Conservation (phyloP, 2,329 filamentous ascomycete genomes). For the Pseudocercospora pini-densiflorae region DNA sequence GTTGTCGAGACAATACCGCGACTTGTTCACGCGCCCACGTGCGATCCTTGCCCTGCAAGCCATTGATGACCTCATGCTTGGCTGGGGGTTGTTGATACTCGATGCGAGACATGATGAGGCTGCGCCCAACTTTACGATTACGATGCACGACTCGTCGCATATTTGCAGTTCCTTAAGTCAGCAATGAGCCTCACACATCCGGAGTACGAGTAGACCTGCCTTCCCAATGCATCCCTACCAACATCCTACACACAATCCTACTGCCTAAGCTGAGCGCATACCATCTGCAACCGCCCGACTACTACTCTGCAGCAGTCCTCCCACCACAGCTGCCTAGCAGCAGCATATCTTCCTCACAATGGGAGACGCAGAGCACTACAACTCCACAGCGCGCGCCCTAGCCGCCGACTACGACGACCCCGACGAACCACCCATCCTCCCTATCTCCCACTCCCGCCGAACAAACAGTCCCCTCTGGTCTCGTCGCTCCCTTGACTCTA, state of each 20-base stretch:
- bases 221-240: slow-evolving; percentile 12
- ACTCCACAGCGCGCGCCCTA: slow-evolving; percentile 57
- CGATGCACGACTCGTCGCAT: neutral
- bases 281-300: slow-evolving; percentile 3
- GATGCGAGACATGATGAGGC: neutral
- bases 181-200: neutral
- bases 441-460: slow-evolving; percentile 43
- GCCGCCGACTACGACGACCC: slow-evolving; percentile 48
- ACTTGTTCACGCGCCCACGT: neutral
- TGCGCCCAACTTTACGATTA: neutral
- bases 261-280: slow-evolving; percentile 15
- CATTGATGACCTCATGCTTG: neutral
- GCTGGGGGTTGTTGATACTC: neutral
- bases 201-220: neutral
- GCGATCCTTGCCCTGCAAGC: neutral
- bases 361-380: slow-evolving; percentile 48
- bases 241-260: slow-evolving; percentile 6
- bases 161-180: neutral
- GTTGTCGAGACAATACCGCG: neutral
- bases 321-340: neutral
- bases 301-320: neutral
- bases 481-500: slow-evolving; percentile 23
- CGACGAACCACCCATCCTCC: slow-evolving; percentile 43
- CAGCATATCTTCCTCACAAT: slow-evolving; percentile 13
- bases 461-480: slow-evolving; percentile 34